A percentile compares a stretch with the other conserved stretches of the same genome.
Conservation (phyloP, 164 flowering plant species). For the Piper betle region DNA sequence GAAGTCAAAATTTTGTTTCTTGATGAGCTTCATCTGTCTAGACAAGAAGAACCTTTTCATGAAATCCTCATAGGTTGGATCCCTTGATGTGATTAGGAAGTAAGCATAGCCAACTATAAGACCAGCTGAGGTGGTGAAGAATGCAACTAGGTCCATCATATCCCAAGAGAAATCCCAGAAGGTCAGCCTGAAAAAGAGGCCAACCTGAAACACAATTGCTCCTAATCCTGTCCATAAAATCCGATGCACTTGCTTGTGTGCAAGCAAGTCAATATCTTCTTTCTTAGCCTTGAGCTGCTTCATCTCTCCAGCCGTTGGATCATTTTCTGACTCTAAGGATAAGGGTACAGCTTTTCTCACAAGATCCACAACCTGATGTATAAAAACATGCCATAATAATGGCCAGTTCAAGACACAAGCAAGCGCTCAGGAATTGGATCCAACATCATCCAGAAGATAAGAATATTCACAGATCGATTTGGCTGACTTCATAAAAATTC, state of each 20-base stretch:
- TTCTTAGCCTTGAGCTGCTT: slow-evolving; percentile 44
- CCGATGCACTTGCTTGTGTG: slow-evolving; percentile 66
- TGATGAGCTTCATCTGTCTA: slow-evolving; percentile 62
- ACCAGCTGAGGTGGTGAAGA: slow-evolving; percentile 60
- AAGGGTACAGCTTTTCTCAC: slow-evolving; percentile 72
- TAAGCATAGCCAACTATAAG: slow-evolving; percentile 68
- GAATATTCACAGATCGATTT: too few species aligned
- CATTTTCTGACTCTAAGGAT: slow-evolving; percentile 54
- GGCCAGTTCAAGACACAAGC: too few species aligned
- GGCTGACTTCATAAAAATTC: too few species aligned
- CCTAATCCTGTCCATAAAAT: slow-evolving; percentile 72
- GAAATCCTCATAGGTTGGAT: slow-evolving; percentile 78
- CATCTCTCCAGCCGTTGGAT: slow-evolving; percentile 60
- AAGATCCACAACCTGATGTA: slow-evolving; percentile 54
- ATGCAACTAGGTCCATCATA: slow-evolving; percentile 88
- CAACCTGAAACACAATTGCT: slow-evolving; percentile 45
- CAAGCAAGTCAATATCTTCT: slow-evolving; percentile 61
- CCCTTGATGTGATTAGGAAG: slow-evolving; percentile 71
- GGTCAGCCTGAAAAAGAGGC: slow-evolving; percentile 75
- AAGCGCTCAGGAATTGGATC: too few species aligned
- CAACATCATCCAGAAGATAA: too few species aligned
- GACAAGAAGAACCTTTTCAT: slow-evolving; percentile 67
- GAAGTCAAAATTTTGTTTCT: slow-evolving; percentile 45
- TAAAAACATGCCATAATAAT: too few species aligned
- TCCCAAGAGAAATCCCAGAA: slow-evolving; percentile 99